Evolutionary conservation across 371 early-diverging fungal genomes (phyloP), one percentile per base, ranked within the genome.

Genomic region (Lichtheimia ornata): DNA sequence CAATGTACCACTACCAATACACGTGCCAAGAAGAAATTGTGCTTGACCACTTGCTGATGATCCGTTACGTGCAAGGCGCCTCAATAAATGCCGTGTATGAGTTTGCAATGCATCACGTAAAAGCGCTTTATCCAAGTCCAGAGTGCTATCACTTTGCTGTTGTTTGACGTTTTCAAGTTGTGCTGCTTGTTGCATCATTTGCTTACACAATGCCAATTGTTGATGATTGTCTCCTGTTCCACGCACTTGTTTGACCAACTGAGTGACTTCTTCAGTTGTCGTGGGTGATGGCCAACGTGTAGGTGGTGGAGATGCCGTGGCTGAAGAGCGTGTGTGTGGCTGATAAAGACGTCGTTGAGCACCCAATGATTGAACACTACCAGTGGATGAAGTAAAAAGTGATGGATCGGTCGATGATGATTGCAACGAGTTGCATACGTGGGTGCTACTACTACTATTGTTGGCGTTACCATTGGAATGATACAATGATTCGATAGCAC

Each of bases 11-110:
- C 40, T 22, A 25, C 59, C 59, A 25, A 44, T 14, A 27, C 50
- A 50, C 1, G 50, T 91, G 11, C 95, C 98, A 15, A 98, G 73
- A 69, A 91, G 89, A 74, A 93, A 94, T 70, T 91, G 91, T 5
- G 97, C 94, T 25, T 97, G 96, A 11, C 95, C n/a, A 14, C 22
- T 27, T 15, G 50, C 30, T 22, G 40, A 41, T 6, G 7, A 18
- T 22, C 18, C 47, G 17, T 47, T 22, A 18, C 47, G 47, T 17
- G 47, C 14, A 5, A 47, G 47, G 9, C 47, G 47, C 17, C 45
- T 22, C 9, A 56, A 45, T 22, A 56, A 11, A 4, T 43, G 40
- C 12, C 57, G 57, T 20, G 57, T 25, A 17, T 45, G 45, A 0
- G 57, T 56, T 56, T 56, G 42, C 45, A 56, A 7, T 15, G 57